Percentiles rank a stretch among this genome's conserved stretches.
These are phyloP conservation scores for Termitomyces sp. DNA, from an alignment of 768 basidiomycete genomes.

Conservation along the genomic window DNA sequence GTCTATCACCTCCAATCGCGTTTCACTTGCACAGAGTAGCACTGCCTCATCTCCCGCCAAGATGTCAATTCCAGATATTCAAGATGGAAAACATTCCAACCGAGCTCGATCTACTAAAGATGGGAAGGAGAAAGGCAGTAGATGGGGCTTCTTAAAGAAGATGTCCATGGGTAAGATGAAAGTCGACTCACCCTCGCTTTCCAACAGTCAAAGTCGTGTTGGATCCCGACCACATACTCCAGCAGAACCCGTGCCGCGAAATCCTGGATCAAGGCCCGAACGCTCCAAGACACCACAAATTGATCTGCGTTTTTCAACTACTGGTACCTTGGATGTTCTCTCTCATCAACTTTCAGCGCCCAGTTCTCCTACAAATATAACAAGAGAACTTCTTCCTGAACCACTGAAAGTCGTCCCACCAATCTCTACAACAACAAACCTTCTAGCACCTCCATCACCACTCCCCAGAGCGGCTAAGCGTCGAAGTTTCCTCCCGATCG, in stretches of 20 bases:
- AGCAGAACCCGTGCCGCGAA: constrained; percentile 24
- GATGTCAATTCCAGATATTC: constrained; percentile 15
- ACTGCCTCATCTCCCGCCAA: constrained; percentile 14
- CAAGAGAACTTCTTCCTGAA: constrained; percentile 24
- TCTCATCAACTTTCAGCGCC: constrained; percentile 29
- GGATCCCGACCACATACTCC: constrained; percentile 31
- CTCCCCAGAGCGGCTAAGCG: constrained; percentile 62
- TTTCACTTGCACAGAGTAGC: constrained; percentile 16
- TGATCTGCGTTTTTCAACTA: constrained; percentile 70
- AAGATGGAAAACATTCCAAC: constrained; percentile 19
- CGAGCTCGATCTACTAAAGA: constrained; percentile 28
- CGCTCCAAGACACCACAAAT: constrained; percentile 54
- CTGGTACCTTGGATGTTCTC: constrained; percentile 56
- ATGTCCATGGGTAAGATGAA: constrained; percentile 97
- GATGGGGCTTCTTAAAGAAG: constrained; percentile 97
- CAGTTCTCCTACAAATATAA: constrained; percentile 22
- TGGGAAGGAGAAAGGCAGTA: constrained; percentile 61
- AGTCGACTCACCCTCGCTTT: constrained; percentile 50
- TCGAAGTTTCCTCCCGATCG: constrained; percentile 87
- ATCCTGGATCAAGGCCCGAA: constrained; percentile 25
- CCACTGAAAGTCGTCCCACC: constrained; percentile 24
- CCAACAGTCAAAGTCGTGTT: constrained; percentile 30
- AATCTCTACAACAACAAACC: constrained; percentile 24
- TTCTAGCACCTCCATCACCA: constrained; percentile 41
- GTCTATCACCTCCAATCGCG: constrained; percentile 14